Percentiles rank a stretch among this genome's conserved stretches.
Conservation (phyloP, 2,329 filamentous ascomycete genomes). For the Herpotrichia juniperi region DNA sequence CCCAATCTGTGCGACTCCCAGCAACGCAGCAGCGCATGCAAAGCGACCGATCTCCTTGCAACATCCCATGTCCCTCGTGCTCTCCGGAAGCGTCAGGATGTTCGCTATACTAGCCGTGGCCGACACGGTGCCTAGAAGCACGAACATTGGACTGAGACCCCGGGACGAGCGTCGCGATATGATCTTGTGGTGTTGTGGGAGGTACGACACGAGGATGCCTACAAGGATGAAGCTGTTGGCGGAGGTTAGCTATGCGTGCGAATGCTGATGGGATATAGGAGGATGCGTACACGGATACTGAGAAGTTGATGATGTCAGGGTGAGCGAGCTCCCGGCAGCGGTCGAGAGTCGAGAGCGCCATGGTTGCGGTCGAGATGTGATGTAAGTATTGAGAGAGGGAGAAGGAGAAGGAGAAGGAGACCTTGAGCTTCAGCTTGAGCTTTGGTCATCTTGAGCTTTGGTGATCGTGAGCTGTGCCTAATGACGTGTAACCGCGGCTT, state of each 20-base stretch:
- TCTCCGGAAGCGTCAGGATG: conserved; percentile 85
- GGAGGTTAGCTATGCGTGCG: conserved; percentile 19
- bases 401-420: not conserved
- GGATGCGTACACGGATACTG: conserved; percentile 57
- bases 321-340: conserved; percentile 59
- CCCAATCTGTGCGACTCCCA: conserved; percentile 90
- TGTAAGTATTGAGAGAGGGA: not conserved
- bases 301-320: conserved; percentile 59
- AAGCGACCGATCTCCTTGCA: conserved; percentile 81
- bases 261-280: conserved; percentile 4
- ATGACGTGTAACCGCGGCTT: conserved; percentile 1
- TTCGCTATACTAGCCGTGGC: conserved; percentile 90
- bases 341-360: conserved; percentile 14
- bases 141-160: conserved; percentile 93
- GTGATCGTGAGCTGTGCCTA: not conserved
- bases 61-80: conserved; percentile 81
- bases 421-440: not conserved
- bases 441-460: too few species aligned
- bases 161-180: conserved; percentile 84
- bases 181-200: conserved; percentile 94
- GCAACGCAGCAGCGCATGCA: conserved; percentile 81
- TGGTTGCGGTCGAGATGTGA: conserved; percentile 6
- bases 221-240: conserved; percentile 71
- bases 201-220: conserved; percentile 89
- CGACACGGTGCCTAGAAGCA: conserved; percentile 90